phyloP scores from a whole-genome alignment of 768 basidiomycete species.

The Russula sp. region DNA sequence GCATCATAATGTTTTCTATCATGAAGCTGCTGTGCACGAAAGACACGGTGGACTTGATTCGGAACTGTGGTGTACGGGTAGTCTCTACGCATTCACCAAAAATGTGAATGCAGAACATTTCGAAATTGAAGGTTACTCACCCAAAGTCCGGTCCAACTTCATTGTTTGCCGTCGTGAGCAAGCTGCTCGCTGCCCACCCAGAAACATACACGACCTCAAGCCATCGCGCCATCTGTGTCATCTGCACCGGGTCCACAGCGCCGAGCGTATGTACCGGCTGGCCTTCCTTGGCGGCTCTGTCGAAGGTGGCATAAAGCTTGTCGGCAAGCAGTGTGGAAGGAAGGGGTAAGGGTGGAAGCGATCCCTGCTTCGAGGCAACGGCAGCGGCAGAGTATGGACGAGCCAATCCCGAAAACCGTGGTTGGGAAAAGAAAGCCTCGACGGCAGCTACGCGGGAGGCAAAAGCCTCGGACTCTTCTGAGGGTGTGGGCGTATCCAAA shows the following conservation, averaged over 20 bases:
- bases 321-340: constrained; percentile 77
- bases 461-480: constrained; percentile 59
- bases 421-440: constrained; percentile 67
- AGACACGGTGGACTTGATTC: constrained; percentile 89
- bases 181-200: constrained; percentile 86
- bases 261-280: constrained; percentile 88
- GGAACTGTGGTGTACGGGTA: constrained; percentile 97
- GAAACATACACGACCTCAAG: constrained; percentile 90
- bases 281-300: constrained; percentile 56
- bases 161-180: constrained; percentile 85
- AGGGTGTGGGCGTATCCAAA: constrained; percentile 52
- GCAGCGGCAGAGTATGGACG: constrained; percentile 77
- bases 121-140: constrained; percentile 38
- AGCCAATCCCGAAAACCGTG: constrained; percentile 69
- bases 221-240: constrained; percentile 89
- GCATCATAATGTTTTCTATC: constrained; percentile 93
- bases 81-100: constrained; percentile 51
- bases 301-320: constrained; percentile 74
- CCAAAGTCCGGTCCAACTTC: constrained; percentile 92
- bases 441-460: constrained; percentile 60
- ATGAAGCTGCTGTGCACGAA: constrained; percentile 88
- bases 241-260: constrained; percentile 89
- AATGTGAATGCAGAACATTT: background rate
- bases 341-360: constrained; percentile 71
- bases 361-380: constrained; percentile 88